Conservation (phyloP, 441 rosid genomes). For the Pelargonium australe region DNA sequence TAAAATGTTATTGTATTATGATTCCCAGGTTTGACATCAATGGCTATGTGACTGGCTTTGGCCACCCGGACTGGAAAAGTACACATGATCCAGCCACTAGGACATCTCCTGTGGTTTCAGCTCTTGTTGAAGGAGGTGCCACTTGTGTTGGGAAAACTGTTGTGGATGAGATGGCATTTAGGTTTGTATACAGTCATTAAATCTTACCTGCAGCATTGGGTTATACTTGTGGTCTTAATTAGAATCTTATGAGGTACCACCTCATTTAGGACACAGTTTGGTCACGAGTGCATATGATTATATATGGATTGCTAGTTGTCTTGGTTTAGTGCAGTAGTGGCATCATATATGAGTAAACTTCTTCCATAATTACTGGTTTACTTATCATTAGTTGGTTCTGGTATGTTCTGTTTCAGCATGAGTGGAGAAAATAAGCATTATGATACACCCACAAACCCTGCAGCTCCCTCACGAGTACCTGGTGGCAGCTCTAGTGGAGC, state of each 20-base stretch:
- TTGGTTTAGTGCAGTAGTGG: neutral
- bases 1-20: constrained; percentile 5
- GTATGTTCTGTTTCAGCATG: constrained; percentile 40
- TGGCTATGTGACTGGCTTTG: constrained; percentile 82
- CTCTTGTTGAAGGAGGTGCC: constrained; percentile 92
- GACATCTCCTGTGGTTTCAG: constrained; percentile 57
- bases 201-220: neutral
- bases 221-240: constrained; percentile 1
- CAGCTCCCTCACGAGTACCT: constrained; percentile 43
- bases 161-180: constrained; percentile 73
- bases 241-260: constrained; percentile 1
- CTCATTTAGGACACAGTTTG: neutral
- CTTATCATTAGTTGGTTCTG: constrained; percentile 17
- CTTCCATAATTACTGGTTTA: neutral
- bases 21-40: constrained; percentile 69
- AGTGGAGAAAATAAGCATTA: constrained; percentile 60
- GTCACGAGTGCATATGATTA: neutral
- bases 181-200: constrained; percentile 34
- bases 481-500: constrained; percentile 77
- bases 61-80: constrained; percentile 90
- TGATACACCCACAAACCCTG: constrained; percentile 61
- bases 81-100: constrained; percentile 62
- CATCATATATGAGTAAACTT: neutral
- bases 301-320: neutral
- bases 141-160: constrained; percentile 90